phyloP scores from a whole-genome alignment of 768 basidiomycete genomes.

The Termitomyces sp. region DNA sequence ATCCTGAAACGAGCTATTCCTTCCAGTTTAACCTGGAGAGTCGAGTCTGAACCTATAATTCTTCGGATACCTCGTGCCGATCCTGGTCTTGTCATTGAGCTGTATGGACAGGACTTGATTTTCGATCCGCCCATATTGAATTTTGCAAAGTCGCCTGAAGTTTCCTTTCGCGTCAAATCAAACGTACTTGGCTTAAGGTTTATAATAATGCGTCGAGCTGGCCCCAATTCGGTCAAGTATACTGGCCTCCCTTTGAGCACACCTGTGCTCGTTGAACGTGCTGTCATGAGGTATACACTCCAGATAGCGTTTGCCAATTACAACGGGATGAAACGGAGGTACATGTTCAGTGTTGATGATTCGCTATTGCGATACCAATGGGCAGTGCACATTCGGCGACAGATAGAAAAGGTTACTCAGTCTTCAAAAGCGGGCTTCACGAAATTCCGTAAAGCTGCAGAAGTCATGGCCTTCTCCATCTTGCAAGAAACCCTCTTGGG shows the following conservation, averaged over 20 bases:
- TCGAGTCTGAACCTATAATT: slow-evolving; percentile 83
- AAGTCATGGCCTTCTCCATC: slow-evolving; percentile 74
- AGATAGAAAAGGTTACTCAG: slow-evolving; percentile 49
- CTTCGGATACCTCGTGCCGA: slow-evolving; percentile 84
- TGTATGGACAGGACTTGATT: slow-evolving; percentile 80
- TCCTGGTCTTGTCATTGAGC: slow-evolving; percentile 72
- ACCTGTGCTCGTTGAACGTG: slow-evolving; percentile 75
- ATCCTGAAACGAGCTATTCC: slow-evolving; percentile 73
- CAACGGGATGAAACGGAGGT: slow-evolving; percentile 65
- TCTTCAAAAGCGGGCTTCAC: slow-evolving; percentile 30
- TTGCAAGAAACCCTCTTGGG: slow-evolving; percentile 80
- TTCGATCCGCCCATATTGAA: slow-evolving; percentile 85
- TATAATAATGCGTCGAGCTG: slow-evolving; percentile 78
- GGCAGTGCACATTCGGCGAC: slow-evolving; percentile 60
- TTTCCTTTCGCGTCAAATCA: slow-evolving; percentile 90
- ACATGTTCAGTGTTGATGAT: slow-evolving; percentile 93
- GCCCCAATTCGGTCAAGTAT: slow-evolving; percentile 80
- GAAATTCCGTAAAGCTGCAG: slow-evolving; percentile 59
- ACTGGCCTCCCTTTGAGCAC: slow-evolving; percentile 75
- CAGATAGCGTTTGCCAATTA: slow-evolving; percentile 81
- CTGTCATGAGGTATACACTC: slow-evolving; percentile 97
- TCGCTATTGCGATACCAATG: slow-evolving; percentile 70
- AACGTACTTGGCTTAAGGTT: slow-evolving; percentile 75
- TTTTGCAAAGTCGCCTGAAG: slow-evolving; percentile 74
- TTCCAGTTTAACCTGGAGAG: slow-evolving; percentile 75